Conservation (phyloP, 495 filamentous ascomycete genomes). For the Penicillium arizonense region DNA sequence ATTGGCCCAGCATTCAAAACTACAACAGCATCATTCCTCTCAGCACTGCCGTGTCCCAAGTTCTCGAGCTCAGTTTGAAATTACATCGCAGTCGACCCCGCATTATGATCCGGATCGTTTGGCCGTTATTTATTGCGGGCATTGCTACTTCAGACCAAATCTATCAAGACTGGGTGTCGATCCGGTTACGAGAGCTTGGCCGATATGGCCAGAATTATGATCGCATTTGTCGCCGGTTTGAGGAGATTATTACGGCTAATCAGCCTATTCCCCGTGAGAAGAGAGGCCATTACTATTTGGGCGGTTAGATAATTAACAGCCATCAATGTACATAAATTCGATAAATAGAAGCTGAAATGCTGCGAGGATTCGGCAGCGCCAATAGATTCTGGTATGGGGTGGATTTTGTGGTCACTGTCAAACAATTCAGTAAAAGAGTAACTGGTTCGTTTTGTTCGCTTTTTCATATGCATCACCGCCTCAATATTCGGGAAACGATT, state of each 20-base stretch:
- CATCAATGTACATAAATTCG: too few relatives aligned
- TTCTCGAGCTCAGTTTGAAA: constrained; percentile 28
- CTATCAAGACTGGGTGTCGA: constrained; percentile 37
- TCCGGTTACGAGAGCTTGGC: constrained; percentile 30
- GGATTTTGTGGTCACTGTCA: too few relatives aligned
- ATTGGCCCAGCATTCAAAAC: background rate
- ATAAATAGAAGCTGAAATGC: too few relatives aligned
- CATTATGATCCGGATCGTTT: constrained; percentile 28
- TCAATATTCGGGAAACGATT: too few relatives aligned
- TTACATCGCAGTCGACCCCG: constrained; percentile 29
- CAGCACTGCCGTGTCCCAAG: constrained; percentile 19
- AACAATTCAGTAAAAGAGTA: too few relatives aligned
- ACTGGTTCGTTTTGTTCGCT: too few relatives aligned
- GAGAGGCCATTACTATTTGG: background rate
- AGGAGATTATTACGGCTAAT: constrained; percentile 24
- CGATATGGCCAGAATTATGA: constrained; percentile 28
- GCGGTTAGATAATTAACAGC: background rate
- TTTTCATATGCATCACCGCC: too few relatives aligned
- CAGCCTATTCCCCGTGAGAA: constrained; percentile 13
- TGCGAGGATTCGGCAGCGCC: too few relatives aligned
- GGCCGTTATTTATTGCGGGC: constrained; percentile 31
- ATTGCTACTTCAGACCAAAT: constrained; percentile 31
- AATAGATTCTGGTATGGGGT: too few relatives aligned
- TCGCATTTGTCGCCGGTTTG: constrained; percentile 23
- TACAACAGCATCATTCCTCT: constrained; percentile 16